Evolutionary conservation across 192 early-diverging fungal species (phyloP).

Genomic region (Anaeromyces robustus): DNA sequence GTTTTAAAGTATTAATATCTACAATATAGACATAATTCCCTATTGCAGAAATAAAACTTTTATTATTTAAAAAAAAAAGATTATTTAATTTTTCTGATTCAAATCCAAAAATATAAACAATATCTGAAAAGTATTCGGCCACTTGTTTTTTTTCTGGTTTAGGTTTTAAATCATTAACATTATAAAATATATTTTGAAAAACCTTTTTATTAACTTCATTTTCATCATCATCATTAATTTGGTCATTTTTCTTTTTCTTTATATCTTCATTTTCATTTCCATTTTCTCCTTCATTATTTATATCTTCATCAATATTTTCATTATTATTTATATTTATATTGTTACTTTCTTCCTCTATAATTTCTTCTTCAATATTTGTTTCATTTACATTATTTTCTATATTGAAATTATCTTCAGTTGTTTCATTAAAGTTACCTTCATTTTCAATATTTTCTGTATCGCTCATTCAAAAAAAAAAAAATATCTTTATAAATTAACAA

Average conservation of each 20-base stretch:
- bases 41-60: conserved; percentile 22
- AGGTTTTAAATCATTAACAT: background rate
- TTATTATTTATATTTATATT: background rate
- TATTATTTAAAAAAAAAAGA: conserved; percentile 29
- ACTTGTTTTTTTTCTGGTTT: background rate
- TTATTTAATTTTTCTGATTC: conserved; percentile 34
- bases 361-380: background rate
- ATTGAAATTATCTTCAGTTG: background rate
- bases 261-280: background rate
- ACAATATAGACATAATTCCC: conserved; percentile 37
- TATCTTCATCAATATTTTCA: background rate
- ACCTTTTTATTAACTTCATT: background rate
- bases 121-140: conserved; percentile 5
- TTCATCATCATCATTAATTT: background rate
- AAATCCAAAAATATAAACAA: conserved; percentile 33
- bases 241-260: background rate
- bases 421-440: background rate
- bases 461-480: background rate
- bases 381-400: background rate
- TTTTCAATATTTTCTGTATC: background rate
- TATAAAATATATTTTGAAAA: background rate
- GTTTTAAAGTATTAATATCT: conserved; percentile 28
- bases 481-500: too few relatives aligned
- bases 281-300: background rate
- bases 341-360: background rate